Evolutionary conservation across 2,329 filamentous ascomycete species (phyloP), one percentile per base, ranked within the genome.

Genomic region (Tolypocladium pustulatum): DNA sequence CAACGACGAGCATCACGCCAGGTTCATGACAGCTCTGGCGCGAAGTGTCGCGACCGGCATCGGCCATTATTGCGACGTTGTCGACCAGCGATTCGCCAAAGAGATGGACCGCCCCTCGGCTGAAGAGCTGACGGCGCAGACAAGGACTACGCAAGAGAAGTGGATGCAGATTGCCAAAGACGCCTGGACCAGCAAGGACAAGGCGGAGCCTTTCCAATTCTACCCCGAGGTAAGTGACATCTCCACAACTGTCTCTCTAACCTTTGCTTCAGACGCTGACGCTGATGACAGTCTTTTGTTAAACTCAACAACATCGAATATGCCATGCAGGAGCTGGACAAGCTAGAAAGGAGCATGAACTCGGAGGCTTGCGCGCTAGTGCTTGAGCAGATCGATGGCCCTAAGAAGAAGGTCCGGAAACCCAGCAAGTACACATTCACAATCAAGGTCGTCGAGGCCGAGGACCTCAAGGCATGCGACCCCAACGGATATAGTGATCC

Each of bases 271-370:
- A 56, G 49, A 55, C 61, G 60, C 72, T 76, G 67, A 76, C 64
- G 57, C 17, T 7, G 17, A 53, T 52, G 37, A 49, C 65, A 96
- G 90, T 97, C 92, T 6, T 89, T 99, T 66, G 91, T 99, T 62
- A 99, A 97, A 74, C 82, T 99, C 65, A 99, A 99, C 78, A 96
- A 99, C 68, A 87, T 99, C 63, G 93, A 97, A 73, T 97, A 91
- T 73, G 93, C 92, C 6, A 91, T 96, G 75, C 83, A 91, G 59
- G 90, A 96, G 68, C 81, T 99, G 57, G 94, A 99, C 70, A 91
- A 89, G 71, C 80, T 99, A 8, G 93, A 97, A 70, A 87, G 84
- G 68, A 85, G 87, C 60, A 90, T 97, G 78, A 92, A 97, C 66
- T 91, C 96, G 15, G 94, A 99, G 70, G 88, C 83, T 13, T 97